A percentile compares a stretch with the other conserved stretches of the same genome.
Evolutionary conservation across 768 basidiomycete genomes (phyloP).

Genomic region (Gyrodon lividus): DNA sequence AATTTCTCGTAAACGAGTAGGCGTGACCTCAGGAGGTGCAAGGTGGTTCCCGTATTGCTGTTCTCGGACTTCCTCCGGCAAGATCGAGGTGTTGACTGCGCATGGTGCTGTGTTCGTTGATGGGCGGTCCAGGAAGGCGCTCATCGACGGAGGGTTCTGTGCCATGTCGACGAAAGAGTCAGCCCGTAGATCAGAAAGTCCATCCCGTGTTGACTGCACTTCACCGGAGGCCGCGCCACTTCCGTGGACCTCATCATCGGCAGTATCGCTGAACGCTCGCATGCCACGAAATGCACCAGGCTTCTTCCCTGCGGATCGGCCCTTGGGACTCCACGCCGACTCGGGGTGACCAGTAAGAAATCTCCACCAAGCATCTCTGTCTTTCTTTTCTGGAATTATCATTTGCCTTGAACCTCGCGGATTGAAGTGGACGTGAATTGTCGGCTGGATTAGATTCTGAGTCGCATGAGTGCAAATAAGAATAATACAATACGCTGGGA

Average conservation of each 20-base stretch:
- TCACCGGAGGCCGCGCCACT: not conserved
- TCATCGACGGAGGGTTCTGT: not conserved
- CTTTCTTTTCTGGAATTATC: constrained; percentile 65
- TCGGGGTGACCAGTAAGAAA: constrained; percentile 70
- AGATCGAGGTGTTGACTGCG: not conserved
- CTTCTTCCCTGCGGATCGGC: constrained; percentile 14
- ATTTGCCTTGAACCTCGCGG: constrained; percentile 22
- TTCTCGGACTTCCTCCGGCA: not conserved
- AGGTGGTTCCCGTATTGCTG: constrained; percentile 9
- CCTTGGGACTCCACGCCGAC: constrained; percentile 57
- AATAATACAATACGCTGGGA: not conserved
- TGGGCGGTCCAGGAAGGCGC: not conserved
- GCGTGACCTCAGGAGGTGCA: constrained; percentile 56
- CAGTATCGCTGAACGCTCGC: constrained; percentile 38
- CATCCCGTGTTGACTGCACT: constrained; percentile 1
- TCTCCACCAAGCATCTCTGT: constrained; percentile 79
- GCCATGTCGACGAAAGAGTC: not conserved
- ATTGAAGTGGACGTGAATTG: constrained; percentile 34
- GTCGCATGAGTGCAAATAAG: constrained; percentile 5
- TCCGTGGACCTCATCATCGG: not conserved
- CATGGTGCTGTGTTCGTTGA: not conserved
- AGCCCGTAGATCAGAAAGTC: not conserved
- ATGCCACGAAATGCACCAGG: constrained; percentile 20
- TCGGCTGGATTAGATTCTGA: constrained; percentile 69
- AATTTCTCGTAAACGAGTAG: constrained; percentile 53